Percentiles rank a stretch among this genome's conserved stretches.
phyloP scores from a whole-genome alignment of 352 stramenopile genomes.

The Globisporangium splendens region DNA sequence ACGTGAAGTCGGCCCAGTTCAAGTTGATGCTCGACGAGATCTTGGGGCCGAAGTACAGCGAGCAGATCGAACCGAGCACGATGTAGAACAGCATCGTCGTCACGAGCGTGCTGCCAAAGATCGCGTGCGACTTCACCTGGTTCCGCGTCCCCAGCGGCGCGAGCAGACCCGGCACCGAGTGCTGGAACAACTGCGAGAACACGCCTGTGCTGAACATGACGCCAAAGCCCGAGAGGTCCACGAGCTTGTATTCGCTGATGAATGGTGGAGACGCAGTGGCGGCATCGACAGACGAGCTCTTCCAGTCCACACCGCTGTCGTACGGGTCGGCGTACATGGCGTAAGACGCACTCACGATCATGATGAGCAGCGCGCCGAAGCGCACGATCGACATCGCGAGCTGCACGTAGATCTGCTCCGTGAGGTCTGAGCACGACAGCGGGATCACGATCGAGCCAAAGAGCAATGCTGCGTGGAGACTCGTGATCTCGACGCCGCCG shows the following conservation, averaged over 20 bases:
- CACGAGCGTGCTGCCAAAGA: constrained; percentile 78
- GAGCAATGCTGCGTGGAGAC: constrained; percentile 51
- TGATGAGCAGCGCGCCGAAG: constrained; percentile 86
- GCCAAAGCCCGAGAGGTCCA: constrained; percentile 76
- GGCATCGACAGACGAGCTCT: background rate
- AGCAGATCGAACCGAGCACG: constrained; percentile 63
- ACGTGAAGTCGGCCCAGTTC: constrained; percentile 90
- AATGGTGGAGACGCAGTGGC: constrained; percentile 21
- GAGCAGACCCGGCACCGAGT: constrained; percentile 86
- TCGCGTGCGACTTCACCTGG: constrained; percentile 49
- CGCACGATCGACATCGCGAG: constrained; percentile 83
- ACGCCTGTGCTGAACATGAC: constrained; percentile 89
- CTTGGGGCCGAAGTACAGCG: constrained; percentile 82
- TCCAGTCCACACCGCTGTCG: constrained; percentile 34
- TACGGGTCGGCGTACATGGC: constrained; percentile 69
- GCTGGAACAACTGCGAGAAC: constrained; percentile 90
- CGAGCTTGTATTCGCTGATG: constrained; percentile 58
- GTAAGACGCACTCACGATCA: constrained; percentile 80
- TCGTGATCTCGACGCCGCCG: constrained; percentile 46
- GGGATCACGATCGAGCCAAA: constrained; percentile 87
- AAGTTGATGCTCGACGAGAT: constrained; percentile 86
- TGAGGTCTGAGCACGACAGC: constrained; percentile 84
- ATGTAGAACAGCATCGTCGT: constrained; percentile 89
- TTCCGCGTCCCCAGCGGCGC: constrained; percentile 60
- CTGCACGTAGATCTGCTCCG: constrained; percentile 88